phyloP scores from a whole-genome alignment of 805 yeast genomes.

The Vanderwaltozyma tropicalis region DNA sequence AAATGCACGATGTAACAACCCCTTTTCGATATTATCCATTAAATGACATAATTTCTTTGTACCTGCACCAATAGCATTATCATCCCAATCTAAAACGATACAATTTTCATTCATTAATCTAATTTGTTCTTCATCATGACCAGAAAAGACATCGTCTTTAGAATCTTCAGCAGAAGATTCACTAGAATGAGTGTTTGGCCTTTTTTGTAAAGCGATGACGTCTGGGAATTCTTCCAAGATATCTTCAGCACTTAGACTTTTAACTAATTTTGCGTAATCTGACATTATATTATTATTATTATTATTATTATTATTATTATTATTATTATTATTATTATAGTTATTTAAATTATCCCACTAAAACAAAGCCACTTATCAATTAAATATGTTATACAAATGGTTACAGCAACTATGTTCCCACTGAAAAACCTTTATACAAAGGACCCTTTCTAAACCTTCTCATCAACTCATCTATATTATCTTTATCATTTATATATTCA shows the following conservation, averaged over 20 bases:
- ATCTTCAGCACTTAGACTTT: conserved; percentile 36
- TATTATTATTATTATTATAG: too few species aligned
- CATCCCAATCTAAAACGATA: conserved; percentile 83
- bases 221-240: conserved; percentile 55
- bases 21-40: conserved; percentile 76
- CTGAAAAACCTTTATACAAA: too few species aligned
- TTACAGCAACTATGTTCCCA: too few species aligned
- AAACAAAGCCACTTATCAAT: too few species aligned
- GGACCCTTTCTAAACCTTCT: too few species aligned
- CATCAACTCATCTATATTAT: too few species aligned
- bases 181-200: conserved; percentile 46
- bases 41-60: conserved; percentile 85
- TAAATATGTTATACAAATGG: too few species aligned
- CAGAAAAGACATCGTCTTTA: conserved; percentile 46
- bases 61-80: conserved; percentile 83
- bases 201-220: conserved; percentile 49
- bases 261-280: conserved; percentile 44
- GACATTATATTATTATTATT: conserved; percentile 6
- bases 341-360: too few species aligned
- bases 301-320: neutral
- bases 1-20: conserved; percentile 89
- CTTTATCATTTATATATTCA: too few species aligned
- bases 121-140: conserved; percentile 92
- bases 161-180: conserved; percentile 23
- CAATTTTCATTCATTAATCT: conserved; percentile 93